Evolutionary conservation across 2,329 filamentous ascomycete genomes (phyloP).

Genomic region (Verticillium isaacii): DNA sequence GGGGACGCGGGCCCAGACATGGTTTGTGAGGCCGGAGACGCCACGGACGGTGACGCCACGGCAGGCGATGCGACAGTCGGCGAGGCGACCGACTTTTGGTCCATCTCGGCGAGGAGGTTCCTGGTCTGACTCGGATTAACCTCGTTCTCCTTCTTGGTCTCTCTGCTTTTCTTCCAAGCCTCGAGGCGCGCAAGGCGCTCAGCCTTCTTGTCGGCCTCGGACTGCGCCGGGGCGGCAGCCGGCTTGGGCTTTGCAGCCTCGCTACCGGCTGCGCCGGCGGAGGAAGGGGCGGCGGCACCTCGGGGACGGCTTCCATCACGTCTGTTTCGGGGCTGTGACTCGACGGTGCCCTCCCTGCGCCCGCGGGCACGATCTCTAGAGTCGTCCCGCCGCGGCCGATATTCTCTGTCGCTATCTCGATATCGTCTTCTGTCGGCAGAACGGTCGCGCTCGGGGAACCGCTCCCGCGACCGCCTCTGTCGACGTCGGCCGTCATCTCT

Average conservation of each 20-base stretch:
- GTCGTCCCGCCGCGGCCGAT: conserved; percentile 67
- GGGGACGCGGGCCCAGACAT: conserved; percentile 36
- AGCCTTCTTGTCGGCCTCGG: conserved; percentile 72
- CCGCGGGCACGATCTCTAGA: conserved; percentile 62
- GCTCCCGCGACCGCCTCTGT: conserved; percentile 49
- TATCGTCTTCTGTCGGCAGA: conserved; percentile 44
- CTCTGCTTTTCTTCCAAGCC: conserved; percentile 89
- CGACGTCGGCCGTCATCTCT: conserved; percentile 56
- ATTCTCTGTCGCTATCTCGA: conserved; percentile 59
- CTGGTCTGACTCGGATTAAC: conserved; percentile 60
- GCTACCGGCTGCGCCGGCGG: conserved; percentile 41
- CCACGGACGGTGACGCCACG: conserved; percentile 39
- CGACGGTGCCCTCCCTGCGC: conserved; percentile 66
- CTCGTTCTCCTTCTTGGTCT: conserved; percentile 68
- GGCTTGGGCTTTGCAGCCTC: conserved; percentile 56
- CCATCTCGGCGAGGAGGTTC: conserved; percentile 68
- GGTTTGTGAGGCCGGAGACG: conserved; percentile 32
- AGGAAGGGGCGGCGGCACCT: conserved; percentile 45
- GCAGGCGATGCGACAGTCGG: conserved; percentile 43
- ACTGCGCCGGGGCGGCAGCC: conserved; percentile 44
- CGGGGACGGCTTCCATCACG: conserved; percentile 48
- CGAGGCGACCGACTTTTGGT: conserved; percentile 57
- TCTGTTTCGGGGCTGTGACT: conserved; percentile 62
- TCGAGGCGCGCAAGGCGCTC: conserved; percentile 78
- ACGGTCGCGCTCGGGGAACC: conserved; percentile 42